Evolutionary conservation across 2,329 filamentous ascomycete genomes (phyloP).

Genomic region (Xylariaceae sp.): DNA sequence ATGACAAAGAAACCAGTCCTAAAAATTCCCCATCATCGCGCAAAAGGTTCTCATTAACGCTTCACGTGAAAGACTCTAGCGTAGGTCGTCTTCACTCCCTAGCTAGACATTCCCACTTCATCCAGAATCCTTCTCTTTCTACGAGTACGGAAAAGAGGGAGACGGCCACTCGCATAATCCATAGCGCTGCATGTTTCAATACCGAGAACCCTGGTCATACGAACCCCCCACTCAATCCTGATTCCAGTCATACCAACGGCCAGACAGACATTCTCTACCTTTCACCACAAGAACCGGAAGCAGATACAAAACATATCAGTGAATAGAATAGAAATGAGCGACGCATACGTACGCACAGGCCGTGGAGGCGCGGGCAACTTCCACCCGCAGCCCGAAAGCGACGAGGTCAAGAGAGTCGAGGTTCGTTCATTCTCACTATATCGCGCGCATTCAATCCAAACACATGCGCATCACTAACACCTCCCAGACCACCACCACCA

Average conservation of each 20-base stretch:
- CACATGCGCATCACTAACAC: background rate
- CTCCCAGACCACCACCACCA: background rate
- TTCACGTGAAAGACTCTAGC: no score
- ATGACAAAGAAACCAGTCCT: no score
- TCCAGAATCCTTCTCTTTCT: no score
- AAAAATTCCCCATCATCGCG: no score
- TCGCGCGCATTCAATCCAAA: background rate
- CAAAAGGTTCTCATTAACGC: no score
- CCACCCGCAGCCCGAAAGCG: conserved; percentile 47
- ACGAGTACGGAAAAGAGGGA: no score
- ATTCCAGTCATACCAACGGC: background rate
- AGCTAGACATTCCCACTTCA: no score
- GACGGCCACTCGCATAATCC: no score
- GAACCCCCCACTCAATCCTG: no score
- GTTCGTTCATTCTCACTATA: conserved; percentile 15
- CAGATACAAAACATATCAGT: background rate
- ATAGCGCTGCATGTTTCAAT: no score
- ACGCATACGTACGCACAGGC: conserved; percentile 48
- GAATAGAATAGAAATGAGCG: conserved; percentile 25
- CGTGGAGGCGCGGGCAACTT: conserved; percentile 63
- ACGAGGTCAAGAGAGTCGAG: conserved; percentile 35
- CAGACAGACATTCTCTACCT: background rate
- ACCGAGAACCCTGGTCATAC: no score
- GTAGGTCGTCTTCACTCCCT: no score
- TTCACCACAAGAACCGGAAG: background rate